phyloP scores from a whole-genome alignment of 140 eudicot species.

The Bidens hawaiensis region DNA sequence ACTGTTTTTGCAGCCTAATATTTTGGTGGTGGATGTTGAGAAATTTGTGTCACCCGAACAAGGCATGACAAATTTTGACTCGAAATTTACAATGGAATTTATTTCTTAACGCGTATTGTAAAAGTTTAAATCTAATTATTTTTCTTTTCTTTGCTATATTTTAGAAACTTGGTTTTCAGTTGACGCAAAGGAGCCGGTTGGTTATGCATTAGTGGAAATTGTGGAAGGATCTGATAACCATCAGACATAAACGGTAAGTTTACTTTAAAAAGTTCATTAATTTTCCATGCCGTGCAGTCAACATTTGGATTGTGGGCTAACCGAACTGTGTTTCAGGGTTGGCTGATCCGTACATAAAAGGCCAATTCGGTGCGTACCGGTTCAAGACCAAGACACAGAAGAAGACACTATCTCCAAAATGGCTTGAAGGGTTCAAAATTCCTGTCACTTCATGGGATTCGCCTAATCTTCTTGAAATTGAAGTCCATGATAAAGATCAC shows the following conservation, averaged over 20 bases:
- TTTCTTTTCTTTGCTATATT: neutral
- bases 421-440: conserved; percentile 81
- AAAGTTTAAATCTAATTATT: neutral
- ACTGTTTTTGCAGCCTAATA: conserved; percentile 70
- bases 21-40: conserved; percentile 92
- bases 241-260: conserved; percentile 79
- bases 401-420: conserved; percentile 81
- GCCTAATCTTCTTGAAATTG: conserved; percentile 52
- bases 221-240: conserved; percentile 78
- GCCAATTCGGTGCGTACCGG: conserved; percentile 58
- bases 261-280: neutral
- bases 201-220: conserved; percentile 61
- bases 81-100: neutral
- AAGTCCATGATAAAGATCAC: conserved; percentile 79
- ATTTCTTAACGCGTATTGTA: neutral
- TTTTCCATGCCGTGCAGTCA: neutral
- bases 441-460: conserved; percentile 77
- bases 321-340: conserved; percentile 51
- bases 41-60: conserved; percentile 65
- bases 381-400: conserved; percentile 65
- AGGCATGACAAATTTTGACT: conserved; percentile 31
- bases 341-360: conserved; percentile 93
- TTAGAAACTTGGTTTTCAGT: conserved; percentile 76
- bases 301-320: conserved; percentile 16
- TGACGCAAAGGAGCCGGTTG: conserved; percentile 82